Percentiles rank a stretch among this genome's conserved stretches.
phyloP scores from a whole-genome alignment of 495 filamentous ascomycete species.

The Patellaria atrata region DNA sequence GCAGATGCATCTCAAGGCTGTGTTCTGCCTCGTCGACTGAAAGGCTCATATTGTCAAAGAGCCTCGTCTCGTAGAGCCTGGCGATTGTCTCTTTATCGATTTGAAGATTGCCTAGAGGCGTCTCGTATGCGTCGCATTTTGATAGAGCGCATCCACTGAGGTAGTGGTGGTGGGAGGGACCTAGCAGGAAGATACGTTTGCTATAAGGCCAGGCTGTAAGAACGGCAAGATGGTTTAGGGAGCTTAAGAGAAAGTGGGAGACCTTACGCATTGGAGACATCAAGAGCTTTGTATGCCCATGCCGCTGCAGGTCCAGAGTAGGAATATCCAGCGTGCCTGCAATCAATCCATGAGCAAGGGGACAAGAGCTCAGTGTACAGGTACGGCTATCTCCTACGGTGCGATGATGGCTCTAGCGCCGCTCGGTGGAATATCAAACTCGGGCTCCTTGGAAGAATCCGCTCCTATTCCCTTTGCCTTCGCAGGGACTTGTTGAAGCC shows the following conservation, averaged over 20 bases:
- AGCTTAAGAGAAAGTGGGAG: neutral
- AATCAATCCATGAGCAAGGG: conserved; percentile 17
- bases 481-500: conserved; percentile 58
- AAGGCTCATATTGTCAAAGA: conserved; percentile 61
- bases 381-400: conserved; percentile 48
- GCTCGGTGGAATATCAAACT: conserved; percentile 48
- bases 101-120: conserved; percentile 66
- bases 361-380: neutral
- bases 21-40: conserved; percentile 74
- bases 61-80: conserved; percentile 44
- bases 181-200: conserved; percentile 86
- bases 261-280: conserved; percentile 62
- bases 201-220: conserved; percentile 26
- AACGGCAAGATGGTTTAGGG: neutral
- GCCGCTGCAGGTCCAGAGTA: conserved; percentile 92
- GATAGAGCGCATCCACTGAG: conserved; percentile 67
- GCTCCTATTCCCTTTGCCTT: conserved; percentile 33
- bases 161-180: conserved; percentile 82
- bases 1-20: conserved; percentile 92
- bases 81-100: conserved; percentile 56
- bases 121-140: conserved; percentile 58
- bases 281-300: conserved; percentile 85
- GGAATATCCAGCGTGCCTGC: conserved; percentile 85
- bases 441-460: conserved; percentile 28
- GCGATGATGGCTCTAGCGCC: conserved; percentile 86